These are phyloP conservation scores for Diaporthe eres DNA, from an alignment of 2,329 filamentous ascomycete genomes.

Conservation along the genomic window DNA sequence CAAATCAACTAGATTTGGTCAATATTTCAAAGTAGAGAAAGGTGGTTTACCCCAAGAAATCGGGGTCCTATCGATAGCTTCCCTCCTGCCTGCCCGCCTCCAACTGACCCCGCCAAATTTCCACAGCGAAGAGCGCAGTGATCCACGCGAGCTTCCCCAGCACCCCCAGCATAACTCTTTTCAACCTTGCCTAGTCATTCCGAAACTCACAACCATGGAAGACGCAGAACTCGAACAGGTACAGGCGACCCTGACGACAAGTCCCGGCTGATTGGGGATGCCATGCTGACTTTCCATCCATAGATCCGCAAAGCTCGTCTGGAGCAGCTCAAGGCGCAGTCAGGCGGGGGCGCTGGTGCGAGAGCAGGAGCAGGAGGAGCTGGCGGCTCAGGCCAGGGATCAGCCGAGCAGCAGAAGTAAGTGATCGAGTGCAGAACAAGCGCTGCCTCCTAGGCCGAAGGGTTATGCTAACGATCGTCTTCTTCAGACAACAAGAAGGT, in stretches of 20 bases:
- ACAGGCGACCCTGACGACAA: neutral
- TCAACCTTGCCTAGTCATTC: neutral
- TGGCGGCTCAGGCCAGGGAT: conserved; percentile 61
- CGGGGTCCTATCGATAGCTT: conserved; percentile 28
- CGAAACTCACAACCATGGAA: conserved; percentile 40
- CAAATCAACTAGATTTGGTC: too few relatives aligned
- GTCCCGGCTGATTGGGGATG: neutral
- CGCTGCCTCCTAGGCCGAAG: too few relatives aligned
- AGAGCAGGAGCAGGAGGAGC: conserved; percentile 60
- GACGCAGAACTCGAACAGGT: conserved; percentile 45
- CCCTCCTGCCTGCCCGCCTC: conserved; percentile 2
- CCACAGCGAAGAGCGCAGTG: neutral
- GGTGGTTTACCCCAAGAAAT: neutral
- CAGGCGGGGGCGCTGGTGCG: conserved; percentile 64
- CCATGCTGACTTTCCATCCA: neutral
- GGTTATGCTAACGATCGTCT: conserved; percentile 8
- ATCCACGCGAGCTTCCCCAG: conserved; percentile 26
- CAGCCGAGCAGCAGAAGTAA: conserved; percentile 77
- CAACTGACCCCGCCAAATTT: conserved; percentile 42
- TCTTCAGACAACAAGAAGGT: conserved; percentile 62
- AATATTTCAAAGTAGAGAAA: neutral
- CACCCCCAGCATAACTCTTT: neutral
- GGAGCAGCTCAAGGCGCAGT: conserved; percentile 88
- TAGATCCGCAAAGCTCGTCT: conserved; percentile 94
- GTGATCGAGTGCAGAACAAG: conserved; percentile 44